phyloP scores from a whole-genome alignment of 1,139 yeast species.

The Hyphopichia fennica region DNA sequence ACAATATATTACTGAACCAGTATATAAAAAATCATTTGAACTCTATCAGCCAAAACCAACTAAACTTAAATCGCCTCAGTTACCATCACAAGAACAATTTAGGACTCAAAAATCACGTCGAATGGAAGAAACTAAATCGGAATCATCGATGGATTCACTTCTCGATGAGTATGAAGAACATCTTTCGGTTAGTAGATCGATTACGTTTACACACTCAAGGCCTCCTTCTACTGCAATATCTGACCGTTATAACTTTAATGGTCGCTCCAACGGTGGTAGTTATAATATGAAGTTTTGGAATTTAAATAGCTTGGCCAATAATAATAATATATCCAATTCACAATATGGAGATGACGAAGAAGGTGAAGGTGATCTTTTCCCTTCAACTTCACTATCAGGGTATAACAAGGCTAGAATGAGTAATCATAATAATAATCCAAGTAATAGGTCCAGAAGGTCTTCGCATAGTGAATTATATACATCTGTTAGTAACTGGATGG shows the following conservation, averaged over 20 bases:
- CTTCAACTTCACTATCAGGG: constrained; percentile 37
- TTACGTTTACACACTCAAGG: constrained; percentile 22
- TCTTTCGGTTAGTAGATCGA: constrained; percentile 30
- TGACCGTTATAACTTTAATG: constrained; percentile 13
- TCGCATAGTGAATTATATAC: constrained; percentile 44
- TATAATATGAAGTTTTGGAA: constrained; percentile 1
- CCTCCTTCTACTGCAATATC: constrained; percentile 31
- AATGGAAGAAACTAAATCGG: constrained; percentile 19
- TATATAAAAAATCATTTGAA: not conserved
- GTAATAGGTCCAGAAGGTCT: constrained; percentile 31
- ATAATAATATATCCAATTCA: constrained; percentile 7
- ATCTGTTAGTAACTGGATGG: constrained; percentile 48
- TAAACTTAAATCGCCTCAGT: constrained; percentile 5
- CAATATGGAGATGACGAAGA: constrained; percentile 11
- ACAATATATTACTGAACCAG: not conserved
- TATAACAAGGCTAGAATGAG: constrained; percentile 22
- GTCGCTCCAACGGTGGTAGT: constrained; percentile 5
- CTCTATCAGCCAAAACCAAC: constrained; percentile 22
- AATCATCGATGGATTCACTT: constrained; percentile 52
- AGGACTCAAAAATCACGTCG: not conserved
- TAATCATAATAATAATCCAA: not conserved
- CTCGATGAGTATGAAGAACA: constrained; percentile 53
- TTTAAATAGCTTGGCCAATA: constrained; percentile 2
- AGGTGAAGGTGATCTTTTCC: constrained; percentile 23
- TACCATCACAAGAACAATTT: constrained; percentile 1